Base-by-base conservation (phyloP, 2,329 filamentous ascomycete genomes). In the Grosmannia clavigera region DNA sequence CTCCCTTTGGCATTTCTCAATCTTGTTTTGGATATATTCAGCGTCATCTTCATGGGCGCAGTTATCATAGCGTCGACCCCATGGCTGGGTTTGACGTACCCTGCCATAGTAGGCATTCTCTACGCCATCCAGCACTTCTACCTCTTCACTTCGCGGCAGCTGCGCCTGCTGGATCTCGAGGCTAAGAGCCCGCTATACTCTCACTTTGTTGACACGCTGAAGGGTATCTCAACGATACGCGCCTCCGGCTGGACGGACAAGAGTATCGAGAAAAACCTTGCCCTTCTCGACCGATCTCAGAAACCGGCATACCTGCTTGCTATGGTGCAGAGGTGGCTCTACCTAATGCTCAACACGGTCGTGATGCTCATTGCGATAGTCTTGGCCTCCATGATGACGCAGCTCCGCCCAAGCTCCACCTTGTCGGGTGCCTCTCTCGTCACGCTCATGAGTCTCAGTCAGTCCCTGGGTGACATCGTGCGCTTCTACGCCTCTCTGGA, bases 141-240 rank as follows among this genome's bases (percentile, higher is more conserved):
- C 64, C 73, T 86, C 2, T 74, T 79, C 0, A 86, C 82, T 0
- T 84, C 81, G 0, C 72, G 82, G 0, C 83, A 86, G 66, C 67
- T 86, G 9, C 75, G 83, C 56, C 74, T 83, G 25, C 68, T 86
- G 12, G 83, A 86, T 54, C 74, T 86, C 1, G 83, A 86, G 67
- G 76, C 79, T 1, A 84, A 85, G 64, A 78, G 78, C 0, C 81
- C 81, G 0, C 70, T 85, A 0, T 83, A 81, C 61, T 57, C 74
- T 0, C 74, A 83, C 61, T 84, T 84, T 64, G 72, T 78, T 27
- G 81, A 84, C 63, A 79, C 77, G 2, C 74, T 83, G 51, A 76
- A 75, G 40, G 82, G 82, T 0, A 67, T 84, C 0, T 72, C 74
- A 0, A 84, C 81, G 0, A 73, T 84, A 31, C 75, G 82, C 19